Evolutionary conservation across 2,329 filamentous ascomycete genomes (phyloP).

Genomic region (Aspergillus pseudoterreus): DNA sequence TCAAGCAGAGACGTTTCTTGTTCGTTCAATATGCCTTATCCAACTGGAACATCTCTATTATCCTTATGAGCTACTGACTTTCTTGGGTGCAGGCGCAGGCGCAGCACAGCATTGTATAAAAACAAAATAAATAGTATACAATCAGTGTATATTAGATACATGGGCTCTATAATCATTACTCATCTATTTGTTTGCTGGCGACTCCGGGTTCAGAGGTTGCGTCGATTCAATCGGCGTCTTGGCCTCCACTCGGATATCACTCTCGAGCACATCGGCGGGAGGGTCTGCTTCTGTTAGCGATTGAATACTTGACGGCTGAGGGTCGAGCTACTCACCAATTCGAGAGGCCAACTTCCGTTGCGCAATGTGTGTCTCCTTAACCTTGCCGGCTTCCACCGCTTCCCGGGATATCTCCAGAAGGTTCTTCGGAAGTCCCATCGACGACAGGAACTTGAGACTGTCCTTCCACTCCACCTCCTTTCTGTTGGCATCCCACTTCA

Average conservation of each 20-base stretch:
- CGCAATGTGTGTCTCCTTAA: slow-evolving; percentile 41
- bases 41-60: too few species aligned
- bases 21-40: too few species aligned
- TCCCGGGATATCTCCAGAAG: slow-evolving; percentile 54
- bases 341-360: slow-evolving; percentile 40
- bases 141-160: too few species aligned
- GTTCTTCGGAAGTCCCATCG: slow-evolving; percentile 60
- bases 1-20: too few species aligned
- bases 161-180: not conserved
- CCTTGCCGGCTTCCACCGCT: slow-evolving; percentile 57
- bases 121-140: too few species aligned
- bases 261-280: slow-evolving; percentile 36
- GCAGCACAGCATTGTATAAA: too few species aligned
- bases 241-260: slow-evolving; percentile 30
- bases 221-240: slow-evolving; percentile 36
- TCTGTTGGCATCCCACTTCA: slow-evolving; percentile 70
- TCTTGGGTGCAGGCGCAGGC: too few species aligned
- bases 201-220: slow-evolving; percentile 42
- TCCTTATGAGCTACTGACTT: too few species aligned
- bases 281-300: slow-evolving; percentile 5
- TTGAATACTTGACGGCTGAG: too few species aligned
- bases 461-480: slow-evolving; percentile 81
- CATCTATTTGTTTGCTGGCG: slow-evolving; percentile 48
- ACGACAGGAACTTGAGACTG: slow-evolving; percentile 54
- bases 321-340: slow-evolving; percentile 32